Evolutionary conservation across 352 stramenopile genomes (phyloP).

Genomic region (Phytophthora hybrid): DNA sequence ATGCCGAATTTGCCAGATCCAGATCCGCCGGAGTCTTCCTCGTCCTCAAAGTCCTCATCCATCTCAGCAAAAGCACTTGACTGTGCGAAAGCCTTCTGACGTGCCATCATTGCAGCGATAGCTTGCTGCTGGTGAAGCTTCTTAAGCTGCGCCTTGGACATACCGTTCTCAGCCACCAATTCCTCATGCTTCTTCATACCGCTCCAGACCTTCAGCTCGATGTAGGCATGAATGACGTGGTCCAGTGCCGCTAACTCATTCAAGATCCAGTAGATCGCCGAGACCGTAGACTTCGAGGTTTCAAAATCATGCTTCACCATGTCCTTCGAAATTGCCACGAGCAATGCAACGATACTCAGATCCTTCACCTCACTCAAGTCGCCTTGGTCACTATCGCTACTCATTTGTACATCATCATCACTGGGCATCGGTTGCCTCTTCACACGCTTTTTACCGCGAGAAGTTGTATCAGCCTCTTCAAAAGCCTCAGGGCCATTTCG

Average conservation of each 20-base stretch:
- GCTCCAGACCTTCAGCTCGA: conserved; percentile 71
- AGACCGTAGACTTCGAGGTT: conserved; percentile 81
- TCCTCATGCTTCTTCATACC: conserved; percentile 74
- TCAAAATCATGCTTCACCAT: conserved; percentile 83
- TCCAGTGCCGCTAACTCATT: conserved; percentile 70
- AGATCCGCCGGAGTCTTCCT: conserved; percentile 41
- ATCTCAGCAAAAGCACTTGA: conserved; percentile 76
- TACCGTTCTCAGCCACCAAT: conserved; percentile 51
- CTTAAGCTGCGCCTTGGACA: conserved; percentile 78
- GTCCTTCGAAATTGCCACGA: conserved; percentile 70
- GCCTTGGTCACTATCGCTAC: conserved; percentile 75
- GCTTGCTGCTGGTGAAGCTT: conserved; percentile 85
- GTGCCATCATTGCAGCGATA: conserved; percentile 86
- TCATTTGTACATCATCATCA: conserved; percentile 79
- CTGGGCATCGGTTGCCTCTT: conserved; percentile 60
- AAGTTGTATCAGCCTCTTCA: conserved; percentile 57
- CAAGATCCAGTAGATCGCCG: conserved; percentile 85
- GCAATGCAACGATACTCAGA: conserved; percentile 66
- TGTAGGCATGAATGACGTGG: conserved; percentile 52
- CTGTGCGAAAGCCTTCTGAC: conserved; percentile 80
- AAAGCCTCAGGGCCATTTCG: conserved; percentile 70
- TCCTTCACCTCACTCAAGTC: conserved; percentile 65
- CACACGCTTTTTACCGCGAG: conserved; percentile 72
- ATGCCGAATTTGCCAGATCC: conserved; percentile 29
- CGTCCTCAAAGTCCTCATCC: conserved; percentile 71